Base-by-base conservation (phyloP, 2,329 filamentous ascomycete species). In the Arthrobotrys entomopaga region DNA sequence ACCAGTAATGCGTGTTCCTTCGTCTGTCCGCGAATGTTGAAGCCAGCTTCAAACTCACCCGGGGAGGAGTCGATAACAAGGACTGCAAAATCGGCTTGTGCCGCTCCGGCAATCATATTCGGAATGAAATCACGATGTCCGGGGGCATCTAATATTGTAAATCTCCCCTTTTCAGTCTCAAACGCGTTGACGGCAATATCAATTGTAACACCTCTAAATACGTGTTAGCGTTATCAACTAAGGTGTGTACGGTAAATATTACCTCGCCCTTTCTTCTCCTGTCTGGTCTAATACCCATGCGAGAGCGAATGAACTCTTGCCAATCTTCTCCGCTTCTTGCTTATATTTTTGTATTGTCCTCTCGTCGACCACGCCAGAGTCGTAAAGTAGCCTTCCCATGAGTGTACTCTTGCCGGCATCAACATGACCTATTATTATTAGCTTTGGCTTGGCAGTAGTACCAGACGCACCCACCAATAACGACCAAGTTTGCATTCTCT, bases 101-200 rank as follows among this genome's bases (percentile, higher is more conserved):
- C 95, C 2, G 94, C 93, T 13, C 95, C 95, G 1, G 94, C 94
- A 80, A 99, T 97, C 95, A 99, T 99, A 81, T 97, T 99, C 0
- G 95, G 95, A 19, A 99, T 93, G 80, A 98, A 99, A 80, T 99
- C 95, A 74, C 89, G 87, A 81, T 99, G 95, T 0, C 95, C 95
- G 0, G 95, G 95, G 0, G 95, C 94, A 80, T 99, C 95, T 3
- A 99, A 85, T 52, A 99, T 97, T 0, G 95, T 98, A 80, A 98
- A 98, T 10, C 86, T 87, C 0, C 92, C 95, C 59, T 86, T 90
- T 0, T 91, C 89, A 0, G 96, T 99, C 80, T 96, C 91, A 80
- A 99, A 99, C 77, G 93, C 89, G 80, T 96, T 96, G 16, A 91
- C 96, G 7, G 95, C 94, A 79, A 98, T 95, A 80, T 99, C 95